A percentile compares a stretch with the other conserved stretches of the same genome.
Evolutionary conservation across 2,329 filamentous ascomycete species (phyloP).

Genomic region (Aspergillus transmontanensis): DNA sequence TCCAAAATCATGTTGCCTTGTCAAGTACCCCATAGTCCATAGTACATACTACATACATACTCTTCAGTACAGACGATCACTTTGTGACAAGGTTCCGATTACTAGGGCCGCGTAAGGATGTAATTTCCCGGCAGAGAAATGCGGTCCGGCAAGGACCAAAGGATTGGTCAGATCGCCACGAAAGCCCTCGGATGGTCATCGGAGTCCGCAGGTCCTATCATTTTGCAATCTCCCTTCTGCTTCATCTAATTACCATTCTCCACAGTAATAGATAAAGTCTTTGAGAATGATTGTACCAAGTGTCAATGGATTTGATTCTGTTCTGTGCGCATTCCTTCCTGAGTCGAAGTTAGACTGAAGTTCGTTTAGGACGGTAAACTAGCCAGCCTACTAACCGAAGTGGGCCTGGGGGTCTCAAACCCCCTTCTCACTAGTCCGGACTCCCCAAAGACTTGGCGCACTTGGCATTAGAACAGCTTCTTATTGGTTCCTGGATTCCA

Average conservation of each 20-base stretch:
- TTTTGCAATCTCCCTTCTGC: background rate
- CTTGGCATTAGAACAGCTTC: background rate
- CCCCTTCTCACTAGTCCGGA: slow-evolving; percentile 11
- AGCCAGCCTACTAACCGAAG: background rate
- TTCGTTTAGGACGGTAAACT: background rate
- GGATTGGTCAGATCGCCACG: slow-evolving; percentile 1
- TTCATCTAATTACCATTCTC: background rate
- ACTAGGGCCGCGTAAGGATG: slow-evolving; percentile 8
- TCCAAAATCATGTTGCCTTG: background rate
- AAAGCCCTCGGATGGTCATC: background rate
- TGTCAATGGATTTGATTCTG: no score
- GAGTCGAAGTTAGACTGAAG: background rate
- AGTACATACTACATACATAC: background rate
- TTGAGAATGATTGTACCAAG: background rate
- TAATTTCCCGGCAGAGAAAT: slow-evolving; percentile 12
- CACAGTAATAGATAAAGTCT: background rate
- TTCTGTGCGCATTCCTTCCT: background rate
- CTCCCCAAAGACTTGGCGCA: slow-evolving; percentile 13
- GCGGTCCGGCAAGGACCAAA: slow-evolving; percentile 2
- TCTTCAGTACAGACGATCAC: background rate
- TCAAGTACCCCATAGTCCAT: background rate
- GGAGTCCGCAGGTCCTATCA: background rate
- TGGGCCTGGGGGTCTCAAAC: background rate
- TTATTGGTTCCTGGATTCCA: slow-evolving; percentile 10
- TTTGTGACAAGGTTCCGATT: background rate